Base-by-base conservation (phyloP, 106 monocot species). In the Dendrobium catenatum region DNA sequence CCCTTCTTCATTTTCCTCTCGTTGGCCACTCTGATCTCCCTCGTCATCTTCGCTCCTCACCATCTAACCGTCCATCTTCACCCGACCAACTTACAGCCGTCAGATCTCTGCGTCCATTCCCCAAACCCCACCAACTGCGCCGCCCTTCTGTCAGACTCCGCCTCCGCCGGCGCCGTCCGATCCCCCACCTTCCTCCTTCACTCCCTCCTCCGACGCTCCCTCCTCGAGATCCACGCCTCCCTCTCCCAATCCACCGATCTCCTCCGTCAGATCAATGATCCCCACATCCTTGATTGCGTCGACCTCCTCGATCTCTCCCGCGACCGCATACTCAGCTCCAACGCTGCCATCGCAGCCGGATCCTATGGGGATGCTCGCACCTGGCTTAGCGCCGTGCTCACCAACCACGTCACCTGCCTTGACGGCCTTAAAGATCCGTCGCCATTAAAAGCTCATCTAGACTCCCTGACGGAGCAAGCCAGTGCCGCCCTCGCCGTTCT, bases 341-440 rank as follows among this genome's bases (percentile, higher is more conserved):
- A 49, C 70, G 9, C 68, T 11, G 85, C 83, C 40, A 16, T 75
- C 1, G 54, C 44, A 3, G 26, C 47, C 6, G 67, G 75, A 6
- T 55, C 75, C 10, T 18, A 48, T 61, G 15, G 55, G 22, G 85
- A 90, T 54, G 83, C 80, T 9, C 78, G 79, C 20, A 84, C 89
- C 11, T 86, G 83, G 86, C 84, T 89, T 68, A 86, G 86, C 42
- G 89, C 89, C 26, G 86, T 82, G 68, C 83, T 89, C 49, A 86
- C 85, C 18, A 86, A 89, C 51, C 59, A 89, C 22, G 84, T 3
- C 76, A 86, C 86, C 17, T 89, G 89, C 84, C 86, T 81, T 13
- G 89, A 89, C 37, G 83, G 81, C 20, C 83, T 88, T 55, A 17
- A 48, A 18, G 76, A 76, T 2, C 40, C 18, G 55, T 15, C 67